A percentile compares a stretch with the other conserved stretches of the same genome.
These are phyloP conservation scores for Ceratonia siliqua DNA, from an alignment of 306 rosid species.

Conservation along the genomic window DNA sequence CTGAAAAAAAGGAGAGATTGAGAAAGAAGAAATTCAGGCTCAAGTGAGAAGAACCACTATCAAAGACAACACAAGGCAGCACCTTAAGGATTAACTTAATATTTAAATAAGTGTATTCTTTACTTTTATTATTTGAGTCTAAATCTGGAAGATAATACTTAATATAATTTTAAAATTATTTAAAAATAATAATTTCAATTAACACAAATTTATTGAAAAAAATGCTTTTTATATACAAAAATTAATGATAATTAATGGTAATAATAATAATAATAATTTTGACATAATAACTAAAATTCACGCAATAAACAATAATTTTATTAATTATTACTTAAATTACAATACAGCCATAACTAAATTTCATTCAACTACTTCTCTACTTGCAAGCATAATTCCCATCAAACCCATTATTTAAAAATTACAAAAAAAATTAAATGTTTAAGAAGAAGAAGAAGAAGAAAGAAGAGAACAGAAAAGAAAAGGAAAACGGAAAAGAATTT, in stretches of 20 bases:
- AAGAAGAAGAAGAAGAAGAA: neutral
- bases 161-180: no score
- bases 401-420: conserved; percentile 29
- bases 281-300: conserved; percentile 10
- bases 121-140: no score
- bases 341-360: conserved; percentile 9
- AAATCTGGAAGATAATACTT: no score
- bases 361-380: conserved; percentile 42
- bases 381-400: conserved; percentile 32
- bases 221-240: no score
- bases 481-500: neutral
- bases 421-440: neutral
- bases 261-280: neutral
- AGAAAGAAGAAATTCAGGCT: neutral
- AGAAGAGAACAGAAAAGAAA: no score
- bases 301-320: conserved; percentile 18
- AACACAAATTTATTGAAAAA: no score
- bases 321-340: conserved; percentile 36
- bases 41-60: neutral
- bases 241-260: neutral
- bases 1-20: neutral
- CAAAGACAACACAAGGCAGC: no score
- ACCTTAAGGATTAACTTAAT: no score
- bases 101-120: no score
- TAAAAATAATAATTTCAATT: no score